phyloP scores from a whole-genome alignment of 179 eudicot species.

The Amaranthus tricolor region DNA sequence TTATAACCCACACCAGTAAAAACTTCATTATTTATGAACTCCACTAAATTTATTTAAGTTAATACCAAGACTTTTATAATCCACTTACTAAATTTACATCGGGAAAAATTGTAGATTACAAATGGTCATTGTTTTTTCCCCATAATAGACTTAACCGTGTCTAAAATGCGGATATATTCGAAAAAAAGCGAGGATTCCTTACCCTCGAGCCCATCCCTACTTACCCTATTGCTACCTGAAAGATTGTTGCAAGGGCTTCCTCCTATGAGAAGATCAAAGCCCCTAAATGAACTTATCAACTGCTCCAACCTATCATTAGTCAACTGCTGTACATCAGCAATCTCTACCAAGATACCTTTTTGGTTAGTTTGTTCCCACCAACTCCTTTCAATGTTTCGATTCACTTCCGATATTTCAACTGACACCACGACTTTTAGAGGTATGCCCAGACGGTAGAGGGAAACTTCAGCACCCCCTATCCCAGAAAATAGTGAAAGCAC shows the following conservation, averaged over 20 bases:
- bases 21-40: background rate
- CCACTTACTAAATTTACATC: conserved; percentile 10
- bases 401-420: conserved; percentile 48
- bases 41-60: background rate
- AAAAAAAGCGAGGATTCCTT: conserved; percentile 43
- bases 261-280: conserved; percentile 42
- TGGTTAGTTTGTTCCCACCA: conserved; percentile 42
- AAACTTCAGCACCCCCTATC: conserved; percentile 88
- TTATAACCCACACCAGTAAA: background rate
- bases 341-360: conserved; percentile 26
- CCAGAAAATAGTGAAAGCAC: conserved; percentile 78
- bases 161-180: conserved; percentile 37
- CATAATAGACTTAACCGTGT: conserved; percentile 11
- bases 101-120: conserved; percentile 8
- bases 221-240: conserved; percentile 39
- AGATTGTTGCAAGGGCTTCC: conserved; percentile 53
- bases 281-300: conserved; percentile 22
- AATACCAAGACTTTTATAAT: background rate
- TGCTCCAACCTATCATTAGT: conserved; percentile 29
- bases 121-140: conserved; percentile 8
- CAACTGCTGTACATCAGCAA: conserved; percentile 33
- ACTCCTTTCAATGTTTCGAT: conserved; percentile 24
- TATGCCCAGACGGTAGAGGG: conserved; percentile 70
- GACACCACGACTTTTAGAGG: conserved; percentile 60
- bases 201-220: conserved; percentile 49